Base-by-base conservation (phyloP, 306 rosid genomes). In the Glycyrrhiza uralensis region DNA sequence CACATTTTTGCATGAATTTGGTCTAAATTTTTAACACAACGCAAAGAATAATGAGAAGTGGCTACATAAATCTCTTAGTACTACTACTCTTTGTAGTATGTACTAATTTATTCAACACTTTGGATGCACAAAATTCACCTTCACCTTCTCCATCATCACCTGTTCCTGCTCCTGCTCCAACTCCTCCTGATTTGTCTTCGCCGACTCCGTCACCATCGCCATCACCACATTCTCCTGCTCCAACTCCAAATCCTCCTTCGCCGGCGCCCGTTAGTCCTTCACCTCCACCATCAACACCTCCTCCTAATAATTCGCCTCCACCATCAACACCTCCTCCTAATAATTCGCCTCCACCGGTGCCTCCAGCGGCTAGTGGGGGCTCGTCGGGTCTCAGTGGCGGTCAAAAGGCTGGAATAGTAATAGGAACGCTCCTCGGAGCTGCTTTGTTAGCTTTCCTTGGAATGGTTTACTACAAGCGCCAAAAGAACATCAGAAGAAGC, bases 361-460 rank as follows among this genome's bases (percentile, higher is more conserved):
- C 45, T 44, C 26, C 50, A 0, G 36, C 13, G 5, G 42, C 7
- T 7, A 13, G 22, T 9, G 63, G 62, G 35, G 63, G 71, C 7
- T 24, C 71, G 7, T 35, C 63, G 3, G 63, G 71, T 5, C 52
- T 74, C 2, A 23, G 41, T 7, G 78, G 78, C 6, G 71, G 71
- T 15, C 71, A 74, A 15, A 74, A 74, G 71, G 71, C 78, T 35
- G 78, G 78, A 1, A 74, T 74, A 22, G 63, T 74, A 26, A 62
- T 74, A 1, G 78, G 71, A 47, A 55, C 67, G 23, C 41, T 74
- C 0, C 7, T 49, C 1, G 78, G 78, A 15, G 78, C 63, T n/a
- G 70, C 10, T 6, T 10, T 74, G 30, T 33, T 74, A 35, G 71
- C 24, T 8, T 35, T 62, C n/a, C 10, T 45, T 47, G 71, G 71